Evolutionary conservation across 179 eudicot species (phyloP).

Genomic region (Beta lomatogona): DNA sequence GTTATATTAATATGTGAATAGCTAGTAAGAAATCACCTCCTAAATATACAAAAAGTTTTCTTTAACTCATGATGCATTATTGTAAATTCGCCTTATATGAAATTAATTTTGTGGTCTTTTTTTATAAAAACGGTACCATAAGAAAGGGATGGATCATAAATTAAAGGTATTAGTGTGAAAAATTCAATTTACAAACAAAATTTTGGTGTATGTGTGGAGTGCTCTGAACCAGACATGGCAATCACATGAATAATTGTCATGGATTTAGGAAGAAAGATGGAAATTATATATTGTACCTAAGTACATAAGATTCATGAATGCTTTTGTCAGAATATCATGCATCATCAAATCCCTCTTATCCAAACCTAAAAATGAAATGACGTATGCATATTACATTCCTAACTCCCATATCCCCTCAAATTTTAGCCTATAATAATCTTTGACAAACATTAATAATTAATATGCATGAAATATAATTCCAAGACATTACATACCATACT

Average conservation of each 20-base stretch:
- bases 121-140: too few relatives aligned
- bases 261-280: conserved; percentile 8
- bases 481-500: not conserved
- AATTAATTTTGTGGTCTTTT: too few relatives aligned
- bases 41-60: too few relatives aligned
- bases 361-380: conserved; percentile 18
- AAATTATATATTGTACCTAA: conserved; percentile 2
- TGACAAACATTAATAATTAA: too few relatives aligned
- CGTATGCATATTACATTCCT: not conserved
- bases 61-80: too few relatives aligned
- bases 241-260: conserved; percentile 28
- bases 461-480: too few relatives aligned
- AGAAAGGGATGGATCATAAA: too few relatives aligned
- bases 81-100: too few relatives aligned
- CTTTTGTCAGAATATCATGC: conserved; percentile 34
- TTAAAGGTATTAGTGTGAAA: too few relatives aligned
- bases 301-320: conserved; percentile 34
- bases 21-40: too few relatives aligned
- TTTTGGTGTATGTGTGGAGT: conserved; percentile 17
- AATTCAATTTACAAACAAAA: not conserved
- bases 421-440: not conserved
- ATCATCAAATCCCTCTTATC: conserved; percentile 34
- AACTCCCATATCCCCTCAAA: too few relatives aligned
- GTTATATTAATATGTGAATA: too few relatives aligned
- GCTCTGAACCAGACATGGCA: conserved; percentile 24